Conservation (phyloP, 257 asterid genomes). For the Anisodus tanguticus region DNA sequence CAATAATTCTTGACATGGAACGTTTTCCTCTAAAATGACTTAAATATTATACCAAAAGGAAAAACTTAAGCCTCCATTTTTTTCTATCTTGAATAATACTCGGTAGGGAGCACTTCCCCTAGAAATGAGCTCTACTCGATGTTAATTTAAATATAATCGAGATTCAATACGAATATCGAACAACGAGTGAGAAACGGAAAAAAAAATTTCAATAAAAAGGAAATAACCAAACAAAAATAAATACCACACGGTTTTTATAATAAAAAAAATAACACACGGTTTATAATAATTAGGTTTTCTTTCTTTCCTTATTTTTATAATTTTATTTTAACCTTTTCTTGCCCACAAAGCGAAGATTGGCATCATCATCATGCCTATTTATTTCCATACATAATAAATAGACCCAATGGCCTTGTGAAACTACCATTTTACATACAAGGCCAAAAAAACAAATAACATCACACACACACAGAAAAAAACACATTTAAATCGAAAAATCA, state of each 20-base stretch:
- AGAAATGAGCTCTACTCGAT: too few species aligned
- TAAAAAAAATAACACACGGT: neutral
- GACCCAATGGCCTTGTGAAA: neutral
- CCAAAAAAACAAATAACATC: neutral
- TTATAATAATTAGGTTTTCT: constrained; percentile 24
- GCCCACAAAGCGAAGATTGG: constrained; percentile 33
- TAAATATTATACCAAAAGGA: too few species aligned
- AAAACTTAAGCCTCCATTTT: too few species aligned
- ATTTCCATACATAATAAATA: neutral
- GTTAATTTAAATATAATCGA: too few species aligned
- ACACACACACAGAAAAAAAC: neutral
- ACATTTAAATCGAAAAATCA: neutral
- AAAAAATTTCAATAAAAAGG: too few species aligned
- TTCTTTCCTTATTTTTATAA: neutral
- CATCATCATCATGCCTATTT: constrained; percentile 5
- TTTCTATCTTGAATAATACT: too few species aligned
- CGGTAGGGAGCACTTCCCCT: too few species aligned
- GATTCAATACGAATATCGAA: too few species aligned
- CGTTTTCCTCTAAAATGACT: too few species aligned
- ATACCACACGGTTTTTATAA: neutral
- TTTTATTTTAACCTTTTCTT: neutral
- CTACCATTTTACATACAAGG: neutral
- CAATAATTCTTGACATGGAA: too few species aligned
- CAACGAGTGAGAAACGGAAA: too few species aligned
- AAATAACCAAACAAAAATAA: too few species aligned